Base-by-base conservation (phyloP, 495 filamentous ascomycete species). In the Hyaloscypha bicolor region DNA sequence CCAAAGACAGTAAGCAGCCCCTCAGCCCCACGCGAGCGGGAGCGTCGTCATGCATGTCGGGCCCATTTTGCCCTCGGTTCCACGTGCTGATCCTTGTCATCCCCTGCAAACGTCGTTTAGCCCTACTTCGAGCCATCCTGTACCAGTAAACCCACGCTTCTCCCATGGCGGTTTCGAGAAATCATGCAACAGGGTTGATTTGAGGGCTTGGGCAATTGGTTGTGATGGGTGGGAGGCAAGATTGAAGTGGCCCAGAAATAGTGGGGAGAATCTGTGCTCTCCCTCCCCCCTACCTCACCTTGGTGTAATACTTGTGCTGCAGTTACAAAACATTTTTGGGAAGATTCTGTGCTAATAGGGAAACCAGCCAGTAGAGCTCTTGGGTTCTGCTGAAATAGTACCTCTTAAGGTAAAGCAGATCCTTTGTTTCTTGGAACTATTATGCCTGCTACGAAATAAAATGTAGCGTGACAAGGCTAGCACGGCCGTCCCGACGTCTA, bases 1-100 rank as follows among this genome's bases (percentile, higher is more conserved):
- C 53, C 8, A 56, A 22, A 29, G 30, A n/a, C 53, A 25, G 42
- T 48, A 14, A 12, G 16, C 42, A 48, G 16, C 16, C 42, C 42
- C 9, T 37, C 11, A 16, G 0, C 9, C 4, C 6, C 42, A 48
- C 16, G 11, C 8, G 53, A 56, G 9, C 9, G 30, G 30, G 30
- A 56, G 53, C 53, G 53, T 56, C 53, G 53, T 56, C 51, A 56
- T 56, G 53, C 53, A 56, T 32, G 42, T 32, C 4, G 19, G 19
- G 19, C 30, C 22, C 21, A 56, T 29, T 9, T 1, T 12, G 53
- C 21, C 53, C 53, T 25, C 30, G 53, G 21, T 56, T 11, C 53
- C 42, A 48, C 42, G 42, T 48, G 42, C 16, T 48, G 16, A 48
- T 19, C 42, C 42, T 48, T 48, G 42, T 19, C 42, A 4, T 12